A percentile compares a stretch with the other conserved stretches of the same genome.
phyloP scores from a whole-genome alignment of 2,329 filamentous ascomycete species.

The Ophiocordyceps unilateralis region DNA sequence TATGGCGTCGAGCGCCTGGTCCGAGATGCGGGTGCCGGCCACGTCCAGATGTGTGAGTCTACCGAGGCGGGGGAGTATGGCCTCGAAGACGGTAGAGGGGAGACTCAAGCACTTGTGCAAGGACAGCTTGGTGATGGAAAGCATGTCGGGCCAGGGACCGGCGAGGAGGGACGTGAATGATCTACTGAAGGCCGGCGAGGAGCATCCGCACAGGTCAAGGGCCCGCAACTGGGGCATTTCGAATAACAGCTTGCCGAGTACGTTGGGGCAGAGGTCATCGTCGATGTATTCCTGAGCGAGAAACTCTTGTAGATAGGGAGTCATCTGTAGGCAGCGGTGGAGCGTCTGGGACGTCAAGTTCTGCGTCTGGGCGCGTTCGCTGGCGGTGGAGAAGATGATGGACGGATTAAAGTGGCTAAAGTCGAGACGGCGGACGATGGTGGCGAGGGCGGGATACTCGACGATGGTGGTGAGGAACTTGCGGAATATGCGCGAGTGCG shows the following conservation, averaged over 20 bases:
- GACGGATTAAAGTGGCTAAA: conserved; percentile 77
- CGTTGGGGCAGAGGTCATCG: conserved; percentile 50
- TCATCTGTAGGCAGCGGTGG: conserved; percentile 51
- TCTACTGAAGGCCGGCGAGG: conserved; percentile 47
- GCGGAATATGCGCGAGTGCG: conserved; percentile 67
- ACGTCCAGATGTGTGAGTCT: conserved; percentile 63
- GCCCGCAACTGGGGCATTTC: conserved; percentile 46
- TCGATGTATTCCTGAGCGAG: conserved; percentile 68
- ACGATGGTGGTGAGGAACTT: conserved; percentile 59
- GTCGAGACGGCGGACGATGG: conserved; percentile 61
- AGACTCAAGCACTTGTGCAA: conserved; percentile 66
- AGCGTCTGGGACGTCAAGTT: conserved; percentile 63
- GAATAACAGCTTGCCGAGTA: conserved; percentile 54
- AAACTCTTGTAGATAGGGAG: conserved; percentile 61
- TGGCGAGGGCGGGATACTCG: conserved; percentile 50
- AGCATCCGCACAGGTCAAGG: conserved; percentile 63
- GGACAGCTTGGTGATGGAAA: conserved; percentile 50
- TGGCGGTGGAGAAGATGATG: conserved; percentile 56
- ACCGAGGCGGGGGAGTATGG: conserved; percentile 50
- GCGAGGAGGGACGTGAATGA: conserved; percentile 42
- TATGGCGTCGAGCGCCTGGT: conserved; percentile 52
- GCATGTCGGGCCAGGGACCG: conserved; percentile 30
- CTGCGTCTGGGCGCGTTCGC: conserved; percentile 56
- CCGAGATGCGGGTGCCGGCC: conserved; percentile 60
- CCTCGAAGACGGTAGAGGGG: conserved; percentile 48